Base-by-base conservation (phyloP, 1,284 basidiomycete genomes). In the Boletus sp. region DNA sequence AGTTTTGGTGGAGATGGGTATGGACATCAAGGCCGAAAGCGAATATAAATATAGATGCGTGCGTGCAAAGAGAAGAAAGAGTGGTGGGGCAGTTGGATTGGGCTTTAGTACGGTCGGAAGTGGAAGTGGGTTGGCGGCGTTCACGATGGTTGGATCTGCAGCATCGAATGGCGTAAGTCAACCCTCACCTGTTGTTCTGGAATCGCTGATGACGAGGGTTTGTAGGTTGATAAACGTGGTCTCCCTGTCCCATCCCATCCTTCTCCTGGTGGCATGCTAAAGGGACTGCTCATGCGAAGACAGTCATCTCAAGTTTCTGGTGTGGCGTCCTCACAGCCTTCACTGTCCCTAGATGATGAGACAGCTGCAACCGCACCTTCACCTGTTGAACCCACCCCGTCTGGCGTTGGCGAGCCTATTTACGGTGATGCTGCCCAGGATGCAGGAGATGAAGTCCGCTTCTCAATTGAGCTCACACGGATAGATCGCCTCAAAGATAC, bases 371-470 rank as follows among this genome's bases (percentile, higher is more conserved):
- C 44, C 5, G 52, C 53, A 17, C 48, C 57, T 22, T 62, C 60
- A 1, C 64, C 65, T 16, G 56, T 56, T 14, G 67, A 67, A 26
- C 48, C 56, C 72, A 72, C 56, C 59, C 61, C 48, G 47, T 57
- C 53, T 37, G 41, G 63, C 52, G 51, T 51, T 35, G 62, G 56
- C 8, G 81, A 87, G 48, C 77, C 88, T 1, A 65, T 88, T 26
- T 96, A 94, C 62, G 92, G 93, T 14, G 86, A 91, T 54, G 58
- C 70, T 23, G 68, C 76, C 7, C 80, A 87, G 56, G 94, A 96
- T 63, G 80, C 81, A 22, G 91, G 91, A 34, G 94, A 94, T 61
- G 94, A 96, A 78, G 90, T 96, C 53, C 82, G 90, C 55, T 96
- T 96, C 73, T 89, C 82, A 16, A 85, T 95, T 49, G 94, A 97